Base-by-base conservation (phyloP, 73 alveolate species). In the Paramecium tetraurelia region DNA sequence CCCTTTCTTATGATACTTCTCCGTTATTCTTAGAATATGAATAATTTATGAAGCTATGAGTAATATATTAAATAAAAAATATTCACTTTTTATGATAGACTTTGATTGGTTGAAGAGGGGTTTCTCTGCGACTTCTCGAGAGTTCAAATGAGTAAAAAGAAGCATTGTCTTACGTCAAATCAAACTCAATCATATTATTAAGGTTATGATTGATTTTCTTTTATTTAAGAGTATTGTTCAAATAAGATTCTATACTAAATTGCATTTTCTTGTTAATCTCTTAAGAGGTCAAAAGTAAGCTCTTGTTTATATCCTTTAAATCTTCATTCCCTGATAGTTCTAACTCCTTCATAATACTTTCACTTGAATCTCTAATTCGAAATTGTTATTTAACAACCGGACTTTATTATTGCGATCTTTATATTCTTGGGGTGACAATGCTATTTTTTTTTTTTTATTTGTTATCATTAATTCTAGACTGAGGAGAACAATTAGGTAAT, bases 281-380 rank as follows among this genome's bases (percentile, higher is more conserved):
- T 20, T 80, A 80, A 8, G 76, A 44, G 16, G 90, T 43, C 16
- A 31, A 80, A n/a, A 80, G 38, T 5, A 80, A 4, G 12, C 90
- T 43, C 20, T 35, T 40, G 38, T 80, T 80, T 10, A 80, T 80
- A 2, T 80, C 90, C 14, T 46, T 41, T 24, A 80, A 29, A 44
- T 80, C 90, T 43, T 80, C 90, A 44, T 80, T 80, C 6, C 90
- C 90, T 12, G 90, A 80, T 9, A 48, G 14, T 44, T 80, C 90
- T 14, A 80, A 35, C 12, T 80, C 90, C 18, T 80, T 80, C 75
- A 80, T 44, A 10, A 80, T 1, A 9, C 76, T 44, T 46, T 80
- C 90, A 22, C 63, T 80, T 10, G 90, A 80, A 27, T 80, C 75
- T 24, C 90, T 40, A 63, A 7, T 63, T 31, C 24, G 53, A 63